Percentiles rank a stretch among this genome's conserved stretches.
phyloP scores from a whole-genome alignment of 1,139 yeast species.

The Lodderomyces oxycetoniae region DNA sequence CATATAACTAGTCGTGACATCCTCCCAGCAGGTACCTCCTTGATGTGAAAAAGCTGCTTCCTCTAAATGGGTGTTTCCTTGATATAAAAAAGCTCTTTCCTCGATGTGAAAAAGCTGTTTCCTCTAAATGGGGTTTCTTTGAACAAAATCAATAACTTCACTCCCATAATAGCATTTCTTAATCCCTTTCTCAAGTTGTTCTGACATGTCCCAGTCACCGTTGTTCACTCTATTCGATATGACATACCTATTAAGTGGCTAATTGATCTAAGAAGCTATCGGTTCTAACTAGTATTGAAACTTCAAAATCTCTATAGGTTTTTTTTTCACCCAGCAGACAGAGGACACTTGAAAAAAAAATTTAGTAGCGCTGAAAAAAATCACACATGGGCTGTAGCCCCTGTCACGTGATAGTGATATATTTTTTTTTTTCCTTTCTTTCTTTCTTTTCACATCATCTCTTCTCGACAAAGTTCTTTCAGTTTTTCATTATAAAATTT shows the following conservation, averaged over 20 bases:
- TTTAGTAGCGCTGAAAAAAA: not conserved
- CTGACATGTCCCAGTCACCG: not conserved
- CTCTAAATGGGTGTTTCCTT: not conserved
- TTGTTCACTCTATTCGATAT: not conserved
- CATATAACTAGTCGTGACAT: not conserved
- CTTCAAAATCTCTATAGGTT: conserved; percentile 9
- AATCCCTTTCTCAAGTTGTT: not conserved
- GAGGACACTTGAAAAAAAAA: not conserved
- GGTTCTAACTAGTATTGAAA: conserved; percentile 4
- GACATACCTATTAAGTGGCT: conserved; percentile 12
- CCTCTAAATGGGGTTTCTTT: not conserved
- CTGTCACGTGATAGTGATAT: not conserved
- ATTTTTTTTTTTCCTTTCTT: not conserved
- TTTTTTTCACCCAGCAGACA: conserved; percentile 1
- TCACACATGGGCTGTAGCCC: not conserved
- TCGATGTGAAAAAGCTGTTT: not conserved
- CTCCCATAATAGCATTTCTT: not conserved
- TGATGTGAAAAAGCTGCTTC: not conserved
- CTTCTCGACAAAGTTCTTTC: conserved; percentile 8
- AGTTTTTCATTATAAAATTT: no score
- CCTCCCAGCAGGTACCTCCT: no score
- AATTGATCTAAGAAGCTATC: conserved; percentile 7
- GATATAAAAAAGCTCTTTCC: no score
- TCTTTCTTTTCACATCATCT: conserved; percentile 1
- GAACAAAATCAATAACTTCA: not conserved